These are phyloP conservation scores for Monosporascus sp. DNA, from an alignment of 2,329 filamentous ascomycete genomes.

Conservation along the genomic window DNA sequence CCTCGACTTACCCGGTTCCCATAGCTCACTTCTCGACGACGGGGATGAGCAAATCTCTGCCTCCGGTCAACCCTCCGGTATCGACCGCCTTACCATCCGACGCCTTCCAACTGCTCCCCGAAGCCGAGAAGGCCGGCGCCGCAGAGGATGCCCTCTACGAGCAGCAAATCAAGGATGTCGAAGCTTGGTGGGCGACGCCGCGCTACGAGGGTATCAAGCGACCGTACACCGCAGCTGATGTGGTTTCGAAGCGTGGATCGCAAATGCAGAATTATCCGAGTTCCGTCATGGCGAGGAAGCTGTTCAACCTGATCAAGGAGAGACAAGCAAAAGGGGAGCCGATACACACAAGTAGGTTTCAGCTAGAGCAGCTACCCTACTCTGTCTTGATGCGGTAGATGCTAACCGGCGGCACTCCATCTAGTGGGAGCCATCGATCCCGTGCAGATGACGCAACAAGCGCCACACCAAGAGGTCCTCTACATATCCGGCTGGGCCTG, in stretches of 20 bases:
- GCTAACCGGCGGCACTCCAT: neutral
- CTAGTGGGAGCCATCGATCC: conserved; percentile 95
- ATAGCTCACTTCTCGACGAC: conserved; percentile 35
- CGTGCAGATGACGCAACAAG: conserved; percentile 99
- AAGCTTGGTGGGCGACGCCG: conserved; percentile 84
- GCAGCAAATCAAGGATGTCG: conserved; percentile 76
- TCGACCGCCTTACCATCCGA: conserved; percentile 62
- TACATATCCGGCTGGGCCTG: conserved; percentile 98
- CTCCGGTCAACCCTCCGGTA: conserved; percentile 55
- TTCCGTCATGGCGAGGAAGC: conserved; percentile 89
- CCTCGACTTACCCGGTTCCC: conserved; percentile 9
- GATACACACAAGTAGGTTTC: conserved; percentile 77
- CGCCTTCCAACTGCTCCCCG: conserved; percentile 79
- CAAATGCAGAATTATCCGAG: conserved; percentile 85
- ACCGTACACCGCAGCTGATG: conserved; percentile 83
- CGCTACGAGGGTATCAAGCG: conserved; percentile 86
- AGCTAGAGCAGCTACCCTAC: conserved; percentile 1
- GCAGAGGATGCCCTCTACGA: conserved; percentile 84
- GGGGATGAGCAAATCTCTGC: conserved; percentile 47
- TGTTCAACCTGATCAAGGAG: conserved; percentile 84
- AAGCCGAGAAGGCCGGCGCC: conserved; percentile 68
- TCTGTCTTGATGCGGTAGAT: neutral
- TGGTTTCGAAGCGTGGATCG: conserved; percentile 88
- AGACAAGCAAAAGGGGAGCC: conserved; percentile 74
- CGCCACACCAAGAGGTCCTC: conserved; percentile 88